These are phyloP conservation scores for Podospora pseudopauciseta DNA, from an alignment of 495 filamentous ascomycete genomes.

Conservation along the genomic window DNA sequence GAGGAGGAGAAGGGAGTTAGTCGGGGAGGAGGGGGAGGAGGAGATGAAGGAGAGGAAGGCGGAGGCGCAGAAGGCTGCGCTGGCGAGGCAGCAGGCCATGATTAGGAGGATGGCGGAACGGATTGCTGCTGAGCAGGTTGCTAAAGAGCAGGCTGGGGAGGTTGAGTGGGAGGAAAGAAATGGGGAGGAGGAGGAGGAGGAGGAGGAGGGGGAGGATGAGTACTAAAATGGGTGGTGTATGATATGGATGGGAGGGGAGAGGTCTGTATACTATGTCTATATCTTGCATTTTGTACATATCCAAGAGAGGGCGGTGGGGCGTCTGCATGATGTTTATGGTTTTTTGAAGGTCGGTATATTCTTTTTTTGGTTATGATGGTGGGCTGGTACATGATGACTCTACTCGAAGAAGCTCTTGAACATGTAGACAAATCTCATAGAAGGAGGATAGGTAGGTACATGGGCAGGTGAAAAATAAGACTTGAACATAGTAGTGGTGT, in stretches of 20 bases:
- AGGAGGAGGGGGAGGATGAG: background rate
- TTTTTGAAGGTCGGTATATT: background rate
- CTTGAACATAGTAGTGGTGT: background rate
- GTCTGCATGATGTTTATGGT: background rate
- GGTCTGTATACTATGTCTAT: background rate
- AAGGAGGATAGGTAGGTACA: background rate
- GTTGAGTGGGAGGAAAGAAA: background rate
- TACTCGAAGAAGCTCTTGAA: background rate
- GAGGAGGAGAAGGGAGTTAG: background rate
- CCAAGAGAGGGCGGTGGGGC: background rate
- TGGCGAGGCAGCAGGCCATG: background rate
- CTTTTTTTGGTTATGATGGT: background rate
- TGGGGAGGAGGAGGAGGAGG: too few relatives aligned
- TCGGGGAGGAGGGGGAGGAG: background rate
- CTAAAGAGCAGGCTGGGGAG: background rate
- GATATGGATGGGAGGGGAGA: background rate
- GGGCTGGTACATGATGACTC: background rate
- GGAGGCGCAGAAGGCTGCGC: background rate
- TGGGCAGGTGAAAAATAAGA: background rate
- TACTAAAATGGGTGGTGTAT: background rate
- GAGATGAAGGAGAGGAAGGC: background rate
- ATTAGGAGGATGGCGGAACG: background rate
- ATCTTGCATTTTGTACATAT: background rate
- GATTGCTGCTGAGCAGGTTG: background rate
- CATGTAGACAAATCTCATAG: background rate